These are phyloP conservation scores for Talaromyces wortmannii DNA, from an alignment of 495 filamentous ascomycete species.

Conservation along the genomic window DNA sequence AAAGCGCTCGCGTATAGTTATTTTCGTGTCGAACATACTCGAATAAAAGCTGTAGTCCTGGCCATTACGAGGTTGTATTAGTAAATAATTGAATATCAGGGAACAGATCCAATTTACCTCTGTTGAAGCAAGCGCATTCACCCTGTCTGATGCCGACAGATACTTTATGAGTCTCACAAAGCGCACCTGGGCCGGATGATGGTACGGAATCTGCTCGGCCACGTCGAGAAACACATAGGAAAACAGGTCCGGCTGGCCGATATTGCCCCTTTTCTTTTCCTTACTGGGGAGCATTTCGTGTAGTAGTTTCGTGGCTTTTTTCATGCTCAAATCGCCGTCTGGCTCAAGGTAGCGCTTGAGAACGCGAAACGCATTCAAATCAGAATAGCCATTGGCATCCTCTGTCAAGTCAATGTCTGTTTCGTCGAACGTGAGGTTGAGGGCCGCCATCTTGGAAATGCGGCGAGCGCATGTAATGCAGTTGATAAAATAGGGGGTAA, in stretches of 20 bases:
- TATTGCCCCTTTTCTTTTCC: background rate
- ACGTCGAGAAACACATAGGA: background rate
- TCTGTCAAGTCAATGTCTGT: background rate
- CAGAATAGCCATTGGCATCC: background rate
- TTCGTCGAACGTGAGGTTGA: background rate
- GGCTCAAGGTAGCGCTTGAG: background rate
- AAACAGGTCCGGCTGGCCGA: background rate
- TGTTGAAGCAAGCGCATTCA: background rate
- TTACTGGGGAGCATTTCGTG: background rate
- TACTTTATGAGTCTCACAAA: background rate
- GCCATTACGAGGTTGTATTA: background rate
- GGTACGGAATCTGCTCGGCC: background rate
- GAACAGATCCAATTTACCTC: background rate
- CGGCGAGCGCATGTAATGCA: background rate
- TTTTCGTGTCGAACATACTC: background rate
- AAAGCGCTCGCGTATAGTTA: background rate
- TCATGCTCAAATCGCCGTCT: background rate
- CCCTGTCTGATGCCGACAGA: background rate
- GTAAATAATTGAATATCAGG: background rate
- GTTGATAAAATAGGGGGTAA: background rate
- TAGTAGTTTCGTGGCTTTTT: background rate
- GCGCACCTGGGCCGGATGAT: background rate
- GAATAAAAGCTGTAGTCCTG: background rate
- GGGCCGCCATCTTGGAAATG: background rate
- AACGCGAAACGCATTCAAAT: background rate